phyloP scores from a whole-genome alignment of 129 eudicot genomes.

The Tagetes patula region DNA sequence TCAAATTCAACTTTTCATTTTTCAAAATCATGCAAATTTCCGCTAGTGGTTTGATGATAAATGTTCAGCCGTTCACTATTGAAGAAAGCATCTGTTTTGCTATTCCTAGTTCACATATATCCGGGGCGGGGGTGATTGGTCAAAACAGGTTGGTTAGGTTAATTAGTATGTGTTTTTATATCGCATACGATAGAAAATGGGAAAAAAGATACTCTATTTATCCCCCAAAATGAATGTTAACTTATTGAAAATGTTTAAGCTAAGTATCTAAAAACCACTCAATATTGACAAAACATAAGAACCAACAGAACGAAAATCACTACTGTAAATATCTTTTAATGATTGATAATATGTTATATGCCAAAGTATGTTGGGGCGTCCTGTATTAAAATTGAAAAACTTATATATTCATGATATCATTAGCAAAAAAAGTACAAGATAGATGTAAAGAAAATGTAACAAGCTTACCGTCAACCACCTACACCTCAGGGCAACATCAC shows the following conservation, averaged over 20 bases:
- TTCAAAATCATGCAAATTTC: background rate
- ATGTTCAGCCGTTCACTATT: background rate
- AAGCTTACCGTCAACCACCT: conserved; percentile 86
- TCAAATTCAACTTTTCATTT: background rate
- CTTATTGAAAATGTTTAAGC: background rate
- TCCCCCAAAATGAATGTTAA: background rate
- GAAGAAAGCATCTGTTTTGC: conserved; percentile 1
- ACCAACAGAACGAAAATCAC: too few species aligned
- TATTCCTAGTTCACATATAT: conserved; percentile 1
- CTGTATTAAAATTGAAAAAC: background rate
- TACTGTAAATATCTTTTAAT: background rate
- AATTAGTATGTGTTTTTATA: background rate
- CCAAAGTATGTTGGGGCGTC: background rate
- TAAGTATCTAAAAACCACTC: too few species aligned
- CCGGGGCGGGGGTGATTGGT: too few species aligned
- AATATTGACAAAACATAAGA: too few species aligned
- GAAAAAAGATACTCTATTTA: background rate
- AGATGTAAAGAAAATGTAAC: conserved; percentile 6
- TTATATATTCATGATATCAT: background rate
- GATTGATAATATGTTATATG: conserved; percentile 18
- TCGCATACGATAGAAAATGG: background rate
- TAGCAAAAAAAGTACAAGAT: background rate
- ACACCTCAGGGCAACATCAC: conserved; percentile 95
- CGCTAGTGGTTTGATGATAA: too few species aligned
- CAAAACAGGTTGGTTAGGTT: too few species aligned